A percentile compares a stretch with the other conserved stretches of the same genome.
Evolutionary conservation across 768 basidiomycete genomes (phyloP).

Genomic region (Trametes sanguinea): DNA sequence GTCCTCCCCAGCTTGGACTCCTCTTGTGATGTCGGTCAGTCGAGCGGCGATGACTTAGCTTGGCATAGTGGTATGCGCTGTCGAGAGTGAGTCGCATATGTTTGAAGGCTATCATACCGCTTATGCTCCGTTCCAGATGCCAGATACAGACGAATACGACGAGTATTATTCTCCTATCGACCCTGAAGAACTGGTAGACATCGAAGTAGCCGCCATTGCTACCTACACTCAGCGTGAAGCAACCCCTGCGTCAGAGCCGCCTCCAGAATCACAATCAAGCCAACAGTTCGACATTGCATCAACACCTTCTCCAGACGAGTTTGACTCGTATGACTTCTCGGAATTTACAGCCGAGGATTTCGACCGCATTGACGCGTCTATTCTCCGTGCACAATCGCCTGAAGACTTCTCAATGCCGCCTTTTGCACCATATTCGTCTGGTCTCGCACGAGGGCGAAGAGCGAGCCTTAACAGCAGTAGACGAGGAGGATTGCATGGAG

Average conservation of each 20-base stretch:
- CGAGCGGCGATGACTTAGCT: no score
- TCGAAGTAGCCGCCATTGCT: constrained; percentile 17
- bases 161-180: constrained; percentile 24
- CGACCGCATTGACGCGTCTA: constrained; percentile 46
- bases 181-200: constrained; percentile 21
- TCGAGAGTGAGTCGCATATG: no score
- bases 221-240: background rate
- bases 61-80: no score
- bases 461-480: background rate
- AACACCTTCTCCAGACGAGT: constrained; percentile 42
- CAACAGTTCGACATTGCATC: background rate
- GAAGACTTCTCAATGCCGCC: background rate
- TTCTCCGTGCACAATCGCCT: constrained; percentile 19
- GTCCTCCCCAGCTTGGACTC: background rate
- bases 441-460: background rate
- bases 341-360: constrained; percentile 63
- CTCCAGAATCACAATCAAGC: background rate
- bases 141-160: constrained; percentile 30
- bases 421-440: background rate
- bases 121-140: background rate
- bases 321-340: constrained; percentile 50
- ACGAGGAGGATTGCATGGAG: constrained; percentile 17
- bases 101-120: no score
- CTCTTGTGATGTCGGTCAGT: background rate
- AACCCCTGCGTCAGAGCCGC: background rate